Evolutionary conservation across 768 basidiomycete species (phyloP).

Genomic region (Lanmaoa rubissima): DNA sequence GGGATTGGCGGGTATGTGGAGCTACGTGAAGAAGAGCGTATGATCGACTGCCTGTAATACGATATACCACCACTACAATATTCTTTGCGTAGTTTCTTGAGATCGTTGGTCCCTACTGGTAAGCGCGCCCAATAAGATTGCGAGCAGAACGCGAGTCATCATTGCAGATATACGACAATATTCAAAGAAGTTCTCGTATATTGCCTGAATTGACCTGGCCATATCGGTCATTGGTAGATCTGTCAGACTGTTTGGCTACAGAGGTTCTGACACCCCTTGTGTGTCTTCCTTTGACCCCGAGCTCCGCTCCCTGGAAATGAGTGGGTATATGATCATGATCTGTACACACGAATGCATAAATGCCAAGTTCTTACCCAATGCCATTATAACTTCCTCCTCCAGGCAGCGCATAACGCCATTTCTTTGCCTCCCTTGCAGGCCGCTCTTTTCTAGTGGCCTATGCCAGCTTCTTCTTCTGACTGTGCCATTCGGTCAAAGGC

Average conservation of each 20-base stretch:
- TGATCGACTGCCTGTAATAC: slow-evolving; percentile 50
- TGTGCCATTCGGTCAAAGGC: slow-evolving; percentile 29
- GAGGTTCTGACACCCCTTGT: slow-evolving; percentile 36
- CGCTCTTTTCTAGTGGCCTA: slow-evolving; percentile 23
- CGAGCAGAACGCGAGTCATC: slow-evolving; percentile 14
- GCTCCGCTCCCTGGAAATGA: slow-evolving; percentile 41
- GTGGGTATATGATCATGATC: slow-evolving; percentile 37
- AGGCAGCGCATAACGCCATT: slow-evolving; percentile 21
- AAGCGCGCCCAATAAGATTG: slow-evolving; percentile 31
- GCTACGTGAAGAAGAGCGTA: slow-evolving; percentile 88
- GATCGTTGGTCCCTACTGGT: slow-evolving; percentile 12
- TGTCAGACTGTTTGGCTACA: slow-evolving; percentile 34
- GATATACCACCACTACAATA: slow-evolving; percentile 45
- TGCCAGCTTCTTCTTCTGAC: slow-evolving; percentile 31
- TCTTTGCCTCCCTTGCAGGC: slow-evolving; percentile 23
- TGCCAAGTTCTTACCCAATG: slow-evolving; percentile 36
- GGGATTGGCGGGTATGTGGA: slow-evolving; percentile 89
- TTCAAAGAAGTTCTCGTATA: slow-evolving; percentile 32
- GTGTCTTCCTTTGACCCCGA: slow-evolving; percentile 40
- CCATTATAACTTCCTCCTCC: slow-evolving; percentile 30
- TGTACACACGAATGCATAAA: slow-evolving; percentile 38
- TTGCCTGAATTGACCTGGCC: slow-evolving; percentile 29
- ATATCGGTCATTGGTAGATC: slow-evolving; percentile 36
- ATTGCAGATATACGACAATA: slow-evolving; percentile 23
- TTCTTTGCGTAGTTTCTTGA: slow-evolving; percentile 38